Percentiles rank a stretch among this genome's conserved stretches.
These are phyloP conservation scores for Leccinum ochraceum DNA, from an alignment of 768 basidiomycete species.

Conservation along the genomic window DNA sequence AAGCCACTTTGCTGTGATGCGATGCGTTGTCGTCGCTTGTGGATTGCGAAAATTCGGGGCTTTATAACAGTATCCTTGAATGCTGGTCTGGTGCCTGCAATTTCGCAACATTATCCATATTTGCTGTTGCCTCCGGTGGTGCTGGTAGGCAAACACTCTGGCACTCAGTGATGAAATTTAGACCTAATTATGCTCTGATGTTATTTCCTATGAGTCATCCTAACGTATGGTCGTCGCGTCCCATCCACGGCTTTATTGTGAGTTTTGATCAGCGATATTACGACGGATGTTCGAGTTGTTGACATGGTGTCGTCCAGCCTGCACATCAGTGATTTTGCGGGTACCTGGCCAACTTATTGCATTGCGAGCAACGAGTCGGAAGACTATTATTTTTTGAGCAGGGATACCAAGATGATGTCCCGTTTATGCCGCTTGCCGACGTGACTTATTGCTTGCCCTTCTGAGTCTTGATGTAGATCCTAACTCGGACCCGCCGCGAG, in stretches of 20 bases:
- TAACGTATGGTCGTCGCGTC: not conserved
- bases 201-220: not conserved
- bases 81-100: not conserved
- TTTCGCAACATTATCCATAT: not conserved
- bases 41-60: not conserved
- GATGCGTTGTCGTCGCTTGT: not conserved
- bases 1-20: not conserved
- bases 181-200: no score
- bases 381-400: no score
- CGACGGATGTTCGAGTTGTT: not conserved
- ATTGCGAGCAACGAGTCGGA: not conserved
- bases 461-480: not conserved
- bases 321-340: constrained; percentile 10
- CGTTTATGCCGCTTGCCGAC: not conserved
- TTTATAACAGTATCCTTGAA: not conserved
- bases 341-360: not conserved
- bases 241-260: not conserved
- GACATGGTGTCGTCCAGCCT: not conserved
- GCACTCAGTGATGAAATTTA: no score
- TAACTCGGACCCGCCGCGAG: no score
- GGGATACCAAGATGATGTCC: not conserved
- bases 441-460: not conserved
- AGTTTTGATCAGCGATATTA: not conserved
- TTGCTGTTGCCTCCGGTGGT: not conserved
- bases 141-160: not conserved